Base-by-base conservation (phyloP, 441 rosid species). In the Jatropha multifida region DNA sequence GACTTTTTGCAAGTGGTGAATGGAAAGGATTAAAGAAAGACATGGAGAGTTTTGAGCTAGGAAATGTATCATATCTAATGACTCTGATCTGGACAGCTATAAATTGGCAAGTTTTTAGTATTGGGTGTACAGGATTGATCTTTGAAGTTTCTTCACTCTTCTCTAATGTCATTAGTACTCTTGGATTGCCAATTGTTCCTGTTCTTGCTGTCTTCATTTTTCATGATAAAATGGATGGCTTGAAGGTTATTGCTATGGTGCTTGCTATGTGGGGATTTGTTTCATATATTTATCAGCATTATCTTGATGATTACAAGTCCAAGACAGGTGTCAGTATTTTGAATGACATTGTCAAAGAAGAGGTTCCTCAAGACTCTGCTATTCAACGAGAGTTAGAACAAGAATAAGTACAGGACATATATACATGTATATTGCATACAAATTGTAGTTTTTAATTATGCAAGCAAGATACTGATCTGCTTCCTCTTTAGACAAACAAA, bases 241-340 rank as follows among this genome's bases (percentile, higher is more conserved):
- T 84, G 14, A 88, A 88, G 80, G 85, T 54, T 13, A 61, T 86
- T 3, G 82, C 89, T 4, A 64, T 85, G 87, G 8, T 85, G 72
- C 44, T 86, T 80, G 89, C 90, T 2, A 42, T 86, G 4, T 85
- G 87, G 90, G 92, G 89, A 1, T 90, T 85, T 73, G 52, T 81
- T 73, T 90, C 90, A 3, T 88, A 86, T 58, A n/a, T 79, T 3
- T 90, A 88, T 75, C 90, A 88, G 81, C 87, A 88, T 40, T 82
- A 90, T 70, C 71, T 84, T 4, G 89, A 85, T 42, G 85, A 82
- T 51, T 44, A 18, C 17, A 18, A 66, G 37, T 48, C 54, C 65
- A 69, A 69, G 8, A 20, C 52, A 32, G 32, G 32, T 32, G 32
- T 2, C 1, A 32, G 32, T 32, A 32, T 32, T 32, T 32, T 32